Evolutionary conservation across 2,329 filamentous ascomycete genomes (phyloP).

Genomic region (Elsinoe australis): DNA sequence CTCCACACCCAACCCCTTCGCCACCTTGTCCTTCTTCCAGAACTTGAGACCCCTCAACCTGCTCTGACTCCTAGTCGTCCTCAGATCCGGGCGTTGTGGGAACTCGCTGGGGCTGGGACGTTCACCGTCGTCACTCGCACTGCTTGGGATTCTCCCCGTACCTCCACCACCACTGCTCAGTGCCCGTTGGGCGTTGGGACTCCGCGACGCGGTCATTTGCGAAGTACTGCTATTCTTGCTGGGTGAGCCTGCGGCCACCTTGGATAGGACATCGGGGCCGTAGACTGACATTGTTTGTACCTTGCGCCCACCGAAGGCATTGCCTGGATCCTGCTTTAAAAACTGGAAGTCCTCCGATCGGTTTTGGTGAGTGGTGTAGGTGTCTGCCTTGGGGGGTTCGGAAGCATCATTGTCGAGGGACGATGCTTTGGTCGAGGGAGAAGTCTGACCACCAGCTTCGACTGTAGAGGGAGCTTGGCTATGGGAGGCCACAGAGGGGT

Average conservation of each 20-base stretch:
- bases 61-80: conserved; percentile 30
- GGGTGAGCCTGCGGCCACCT: conserved; percentile 7
- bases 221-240: conserved; percentile 9
- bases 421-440: conserved; percentile 30
- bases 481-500: conserved; percentile 26
- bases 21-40: conserved; percentile 29
- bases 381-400: conserved; percentile 22
- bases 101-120: neutral
- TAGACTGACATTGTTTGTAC: conserved; percentile 17
- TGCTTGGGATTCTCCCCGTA: neutral
- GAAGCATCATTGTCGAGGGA: conserved; percentile 28
- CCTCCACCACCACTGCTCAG: too few species aligned
- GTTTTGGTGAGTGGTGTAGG: conserved; percentile 1
- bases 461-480: conserved; percentile 31
- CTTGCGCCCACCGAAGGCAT: neutral
- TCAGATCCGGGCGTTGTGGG: conserved; percentile 11
- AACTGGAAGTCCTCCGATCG: conserved; percentile 11
- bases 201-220: conserved; percentile 10
- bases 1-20: conserved; percentile 19
- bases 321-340: conserved; percentile 9
- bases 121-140: conserved; percentile 1
- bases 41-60: conserved; percentile 32
- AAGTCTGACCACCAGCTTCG: conserved; percentile 25
- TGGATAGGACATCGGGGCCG: conserved; percentile 17
- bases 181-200: conserved; percentile 2